Evolutionary conservation across 345 rosid species (phyloP).

Genomic region (Salix exigua): DNA sequence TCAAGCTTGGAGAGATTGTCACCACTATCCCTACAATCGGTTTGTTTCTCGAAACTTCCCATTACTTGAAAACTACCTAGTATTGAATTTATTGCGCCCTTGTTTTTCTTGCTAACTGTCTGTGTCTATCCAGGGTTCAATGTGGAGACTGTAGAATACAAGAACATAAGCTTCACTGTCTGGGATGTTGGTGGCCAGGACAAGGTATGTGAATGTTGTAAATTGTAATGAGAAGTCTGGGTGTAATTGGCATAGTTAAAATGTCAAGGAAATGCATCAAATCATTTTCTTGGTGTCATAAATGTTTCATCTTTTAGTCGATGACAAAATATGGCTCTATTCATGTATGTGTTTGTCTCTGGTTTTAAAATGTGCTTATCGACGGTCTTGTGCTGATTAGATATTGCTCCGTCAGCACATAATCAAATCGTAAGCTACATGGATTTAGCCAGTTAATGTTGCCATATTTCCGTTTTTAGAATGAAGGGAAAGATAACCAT

Average conservation of each 20-base stretch:
- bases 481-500: constrained; percentile 22
- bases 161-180: constrained; percentile 20
- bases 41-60: background rate
- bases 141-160: constrained; percentile 23
- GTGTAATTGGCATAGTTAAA: background rate
- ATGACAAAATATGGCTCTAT: background rate
- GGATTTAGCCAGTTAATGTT: background rate
- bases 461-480: constrained; percentile 9
- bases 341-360: background rate
- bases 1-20: constrained; percentile 23
- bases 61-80: background rate
- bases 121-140: constrained; percentile 15
- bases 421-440: constrained; percentile 17
- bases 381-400: constrained; percentile 16
- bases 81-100: background rate
- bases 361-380: constrained; percentile 5
- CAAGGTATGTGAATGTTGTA: background rate
- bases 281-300: background rate
- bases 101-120: background rate
- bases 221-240: background rate
- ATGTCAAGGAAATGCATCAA: background rate
- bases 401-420: background rate
- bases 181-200: constrained; percentile 26
- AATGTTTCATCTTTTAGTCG: background rate
- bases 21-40: constrained; percentile 22